Evolutionary conservation across 495 filamentous ascomycete genomes (phyloP), one percentile per base, ranked within the genome.

Genomic region (Schizothecium vesticola): DNA sequence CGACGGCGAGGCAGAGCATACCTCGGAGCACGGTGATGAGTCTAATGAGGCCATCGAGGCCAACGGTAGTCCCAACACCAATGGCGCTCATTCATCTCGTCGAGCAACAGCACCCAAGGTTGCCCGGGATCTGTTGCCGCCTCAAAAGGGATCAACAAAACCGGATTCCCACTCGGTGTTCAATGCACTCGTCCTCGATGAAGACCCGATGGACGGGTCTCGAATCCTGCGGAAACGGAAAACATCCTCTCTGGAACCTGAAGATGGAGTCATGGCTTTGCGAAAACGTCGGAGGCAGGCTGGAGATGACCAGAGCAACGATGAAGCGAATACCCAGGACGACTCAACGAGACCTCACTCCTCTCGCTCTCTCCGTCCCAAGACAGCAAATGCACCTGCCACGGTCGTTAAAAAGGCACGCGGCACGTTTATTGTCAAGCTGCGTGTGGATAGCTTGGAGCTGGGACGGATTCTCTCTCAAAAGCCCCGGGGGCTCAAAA

Each of bases 141-240:
- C 90, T 29, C 88, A 91, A 59, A 85, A 87, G 60, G 90, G 90
- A 33, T 73, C 82, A 12, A 82, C 89, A 67, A 89, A 91, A 69
- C 88, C 90, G n/a, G 90, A 88, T 28, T 92, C 92, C 9, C 91
- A 96, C 75, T 94, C 93, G 0, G 87, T 96, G 55, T 96, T 96
- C 77, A 92, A 91, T 70, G 84, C 89, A 80, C 80, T 92, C 23
- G 89, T 92, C 36, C 85, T 93, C 31, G 87, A 91, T 64, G 92
- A 93, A 62, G 92, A 96, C 72, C 85, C 91, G 13, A 85, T 94
- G 80, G 92, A 96, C 77, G 93, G 93, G 58, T 93, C 93, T 3
- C 89, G 93, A 63, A 86, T 92, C 59, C 80, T 97, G 63, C 86
- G 94, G 63, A 98, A 97, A 78, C 88, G 95, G 58, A 97, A 97